Evolutionary conservation across 192 early-diverging fungal genomes (phyloP).

Genomic region (Backusella macrospora): DNA sequence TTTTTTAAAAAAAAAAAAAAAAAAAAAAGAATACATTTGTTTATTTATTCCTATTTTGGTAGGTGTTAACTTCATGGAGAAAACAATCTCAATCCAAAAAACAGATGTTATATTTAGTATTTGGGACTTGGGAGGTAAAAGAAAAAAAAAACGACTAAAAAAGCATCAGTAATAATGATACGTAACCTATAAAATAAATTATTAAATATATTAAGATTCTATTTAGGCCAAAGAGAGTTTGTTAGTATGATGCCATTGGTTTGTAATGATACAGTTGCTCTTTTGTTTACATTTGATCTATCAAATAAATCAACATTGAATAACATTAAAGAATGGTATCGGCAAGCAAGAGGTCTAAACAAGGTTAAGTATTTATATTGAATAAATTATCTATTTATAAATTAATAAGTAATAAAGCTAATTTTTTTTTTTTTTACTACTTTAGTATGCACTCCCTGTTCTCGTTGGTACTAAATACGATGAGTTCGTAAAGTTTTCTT

Average conservation of each 20-base stretch:
- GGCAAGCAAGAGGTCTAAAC: constrained; percentile 95
- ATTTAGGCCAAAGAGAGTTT: constrained; percentile 91
- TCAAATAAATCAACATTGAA: constrained; percentile 91
- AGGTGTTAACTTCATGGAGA: constrained; percentile 98
- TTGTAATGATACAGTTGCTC: constrained; percentile 93
- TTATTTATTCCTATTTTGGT: not conserved
- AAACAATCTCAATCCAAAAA: constrained; percentile 87
- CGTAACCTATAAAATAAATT: not conserved
- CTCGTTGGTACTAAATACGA: constrained; percentile 97
- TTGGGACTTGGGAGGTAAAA: constrained; percentile 93
- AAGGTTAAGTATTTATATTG: constrained; percentile 55
- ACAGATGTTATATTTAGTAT: constrained; percentile 96
- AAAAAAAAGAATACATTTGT: constrained; percentile 16
- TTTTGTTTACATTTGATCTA: constrained; percentile 97
- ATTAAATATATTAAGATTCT: not conserved
- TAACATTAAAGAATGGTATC: constrained; percentile 94
- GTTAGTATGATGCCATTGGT: constrained; percentile 97
- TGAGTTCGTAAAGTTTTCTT: constrained; percentile 81
- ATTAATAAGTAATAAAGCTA: not conserved
- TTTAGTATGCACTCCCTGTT: constrained; percentile 88
- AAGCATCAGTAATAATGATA: not conserved
- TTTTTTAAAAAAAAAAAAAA: constrained; percentile 10
- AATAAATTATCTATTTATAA: not conserved
- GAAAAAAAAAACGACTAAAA: no score
- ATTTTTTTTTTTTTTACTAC: not conserved